Evolutionary conservation across 2,329 filamentous ascomycete species (phyloP).

Genomic region (Ceratocystis lukuohia): DNA sequence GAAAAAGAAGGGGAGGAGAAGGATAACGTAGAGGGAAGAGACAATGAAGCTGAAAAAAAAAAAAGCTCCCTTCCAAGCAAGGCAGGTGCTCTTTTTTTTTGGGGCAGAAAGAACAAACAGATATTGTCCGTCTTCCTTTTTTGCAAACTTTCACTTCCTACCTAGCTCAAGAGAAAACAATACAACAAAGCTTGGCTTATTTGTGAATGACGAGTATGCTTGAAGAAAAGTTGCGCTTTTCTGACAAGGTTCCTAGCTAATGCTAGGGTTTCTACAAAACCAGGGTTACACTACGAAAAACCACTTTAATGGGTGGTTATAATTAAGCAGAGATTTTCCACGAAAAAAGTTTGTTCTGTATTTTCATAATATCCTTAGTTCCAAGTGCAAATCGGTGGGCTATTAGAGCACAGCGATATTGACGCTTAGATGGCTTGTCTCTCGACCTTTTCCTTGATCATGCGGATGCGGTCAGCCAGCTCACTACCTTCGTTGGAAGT

Average conservation of each 20-base stretch:
- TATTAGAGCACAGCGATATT: neutral
- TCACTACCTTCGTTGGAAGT: slow-evolving; percentile 87
- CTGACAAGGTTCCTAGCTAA: no score
- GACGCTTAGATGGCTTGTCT: slow-evolving; percentile 72
- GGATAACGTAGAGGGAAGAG: neutral
- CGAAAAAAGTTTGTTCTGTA: slow-evolving; percentile 10
- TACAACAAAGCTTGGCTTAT: no score
- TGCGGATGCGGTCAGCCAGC: slow-evolving; percentile 72
- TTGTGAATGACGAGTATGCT: no score
- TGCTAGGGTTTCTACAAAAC: neutral
- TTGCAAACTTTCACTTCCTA: neutral
- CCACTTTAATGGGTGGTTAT: neutral
- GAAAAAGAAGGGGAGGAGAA: neutral
- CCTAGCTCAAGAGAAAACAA: neutral
- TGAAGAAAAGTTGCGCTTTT: no score
- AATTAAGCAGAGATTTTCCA: slow-evolving; percentile 3
- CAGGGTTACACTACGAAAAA: neutral
- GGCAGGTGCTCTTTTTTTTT: neutral
- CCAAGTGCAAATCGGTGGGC: neutral
- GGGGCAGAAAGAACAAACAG: neutral
- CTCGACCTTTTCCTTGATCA: slow-evolving; percentile 91
- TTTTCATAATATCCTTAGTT: slow-evolving; percentile 10
- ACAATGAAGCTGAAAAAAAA: neutral
- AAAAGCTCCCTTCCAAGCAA: neutral
- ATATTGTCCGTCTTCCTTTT: neutral